phyloP scores from a whole-genome alignment of 1,139 yeast species.

The Diutina ranongensis region DNA sequence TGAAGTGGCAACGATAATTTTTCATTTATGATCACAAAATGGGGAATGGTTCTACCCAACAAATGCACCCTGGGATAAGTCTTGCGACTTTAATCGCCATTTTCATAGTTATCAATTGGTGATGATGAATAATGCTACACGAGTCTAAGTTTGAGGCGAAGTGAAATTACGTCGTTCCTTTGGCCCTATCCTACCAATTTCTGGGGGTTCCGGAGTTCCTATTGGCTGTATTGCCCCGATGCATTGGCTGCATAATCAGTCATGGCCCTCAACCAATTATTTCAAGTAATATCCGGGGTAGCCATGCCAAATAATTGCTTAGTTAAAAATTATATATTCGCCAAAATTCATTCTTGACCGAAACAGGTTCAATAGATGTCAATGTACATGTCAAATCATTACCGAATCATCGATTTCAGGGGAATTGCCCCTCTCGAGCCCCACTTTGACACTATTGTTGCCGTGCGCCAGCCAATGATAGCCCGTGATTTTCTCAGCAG shows the following conservation, averaged over 20 bases:
- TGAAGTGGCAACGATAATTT: too few relatives aligned
- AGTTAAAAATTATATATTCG: too few relatives aligned
- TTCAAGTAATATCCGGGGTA: neutral
- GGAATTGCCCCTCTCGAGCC: neutral
- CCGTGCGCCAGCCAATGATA: neutral
- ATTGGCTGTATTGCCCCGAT: neutral
- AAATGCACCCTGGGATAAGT: too few relatives aligned
- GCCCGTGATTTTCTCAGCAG: neutral
- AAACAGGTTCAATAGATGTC: neutral
- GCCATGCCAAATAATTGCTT: neutral
- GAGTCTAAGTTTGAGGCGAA: too few relatives aligned
- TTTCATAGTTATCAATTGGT: too few relatives aligned
- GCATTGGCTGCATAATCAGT: slow-evolving; percentile 1
- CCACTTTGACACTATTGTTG: neutral
- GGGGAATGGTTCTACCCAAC: neutral
- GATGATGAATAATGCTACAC: too few relatives aligned
- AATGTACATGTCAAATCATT: too few relatives aligned
- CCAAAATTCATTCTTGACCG: neutral
- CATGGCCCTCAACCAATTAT: neutral
- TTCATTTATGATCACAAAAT: too few relatives aligned
- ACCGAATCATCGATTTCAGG: neutral
- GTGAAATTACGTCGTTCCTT: neutral
- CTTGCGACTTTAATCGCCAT: too few relatives aligned
- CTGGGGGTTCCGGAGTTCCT: neutral
- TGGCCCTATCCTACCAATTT: neutral